Percentiles rank a stretch among this genome's conserved stretches.
Conservation (phyloP, 495 filamentous ascomycete species). For the Jackrogersella multiformis region DNA sequence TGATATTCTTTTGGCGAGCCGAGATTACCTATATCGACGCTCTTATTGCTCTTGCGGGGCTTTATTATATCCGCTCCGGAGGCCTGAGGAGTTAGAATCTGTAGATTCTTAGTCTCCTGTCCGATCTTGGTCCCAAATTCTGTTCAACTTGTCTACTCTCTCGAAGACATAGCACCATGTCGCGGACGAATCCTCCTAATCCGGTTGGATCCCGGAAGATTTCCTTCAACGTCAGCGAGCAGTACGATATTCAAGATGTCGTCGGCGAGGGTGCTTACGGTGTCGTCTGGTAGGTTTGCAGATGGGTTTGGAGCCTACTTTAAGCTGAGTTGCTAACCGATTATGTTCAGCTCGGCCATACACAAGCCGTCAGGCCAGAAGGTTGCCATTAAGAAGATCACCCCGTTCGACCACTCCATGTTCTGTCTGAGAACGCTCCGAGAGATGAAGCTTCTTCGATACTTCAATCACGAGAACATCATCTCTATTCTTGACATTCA, state of each 20-base stretch:
- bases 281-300: constrained; percentile 86
- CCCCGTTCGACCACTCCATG: constrained; percentile 98
- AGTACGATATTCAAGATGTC: constrained; percentile 99
- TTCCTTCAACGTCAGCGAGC: constrained; percentile 99
- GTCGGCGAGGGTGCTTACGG: constrained; percentile 99
- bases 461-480: constrained; percentile 99
- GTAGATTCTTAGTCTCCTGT: constrained; percentile 4
- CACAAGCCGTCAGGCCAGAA: constrained; percentile 99
- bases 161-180: constrained; percentile 41
- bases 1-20: constrained; percentile 31
- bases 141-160: not conserved
- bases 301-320: too few relatives aligned
- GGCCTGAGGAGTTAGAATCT: constrained; percentile 20
- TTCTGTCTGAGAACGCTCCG: constrained; percentile 96
- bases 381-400: constrained; percentile 99
- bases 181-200: constrained; percentile 54
- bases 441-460: constrained; percentile 98
- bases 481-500: constrained; percentile 99
- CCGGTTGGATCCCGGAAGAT: constrained; percentile 86
- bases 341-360: constrained; percentile 80
- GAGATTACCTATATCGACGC: constrained; percentile 39
- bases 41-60: constrained; percentile 28
- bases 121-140: constrained; percentile 6
- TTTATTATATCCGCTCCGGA: constrained; percentile 30
- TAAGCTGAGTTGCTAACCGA: constrained; percentile 27